Base-by-base conservation (phyloP, 2,329 filamentous ascomycete species). In the Westerdykella aurantiaca region DNA sequence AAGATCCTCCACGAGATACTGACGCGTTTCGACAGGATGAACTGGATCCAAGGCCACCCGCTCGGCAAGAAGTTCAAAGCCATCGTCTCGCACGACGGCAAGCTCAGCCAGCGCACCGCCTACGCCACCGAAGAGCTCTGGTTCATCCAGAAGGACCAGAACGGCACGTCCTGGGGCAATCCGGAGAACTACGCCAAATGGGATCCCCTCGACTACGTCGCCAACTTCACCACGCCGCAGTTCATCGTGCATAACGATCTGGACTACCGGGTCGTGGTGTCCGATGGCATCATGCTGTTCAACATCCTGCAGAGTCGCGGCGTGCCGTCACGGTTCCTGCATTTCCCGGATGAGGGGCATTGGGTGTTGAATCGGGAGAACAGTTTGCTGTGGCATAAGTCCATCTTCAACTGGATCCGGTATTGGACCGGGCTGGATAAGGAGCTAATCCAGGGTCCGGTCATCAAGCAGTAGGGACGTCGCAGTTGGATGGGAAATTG, bases 291-390 rank as follows among this genome's bases (percentile, higher is more conserved):
- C 38, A 79, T 85, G 13, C 84, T 87, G 41, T 95, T 95, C 71
- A 95, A 95, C 50, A 82, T 90, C 3, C 71, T 95, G 21, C 89
- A 95, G 68, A 80, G 82, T 33, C 77, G 79, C 38, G 82, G 81
- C 0, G 78, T 95, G 4, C 83, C 86, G 5, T 90, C 85, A 64
- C 81, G 83, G 44, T 80, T 94, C 52, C 62, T 95, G 55, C 83
- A 82, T 33, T 95, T 94, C 64, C 86, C 88, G 0, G 87, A 86
- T 59, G 85, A 88, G 67, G 79, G 81, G 18, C 83, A 86, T 55
- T 85, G 88, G 87, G 89, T 96, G 1, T 63, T 93, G 40, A 94
- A 94, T 61, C 85, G 85, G 0, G 90, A 96, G 66, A 97, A 97
- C 64, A 86, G 83, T 5, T 70, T 95, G 13, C 76, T 94, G 14